Conservation (phyloP, 2,329 filamentous ascomycete genomes). For the Epichloe elymi region DNA sequence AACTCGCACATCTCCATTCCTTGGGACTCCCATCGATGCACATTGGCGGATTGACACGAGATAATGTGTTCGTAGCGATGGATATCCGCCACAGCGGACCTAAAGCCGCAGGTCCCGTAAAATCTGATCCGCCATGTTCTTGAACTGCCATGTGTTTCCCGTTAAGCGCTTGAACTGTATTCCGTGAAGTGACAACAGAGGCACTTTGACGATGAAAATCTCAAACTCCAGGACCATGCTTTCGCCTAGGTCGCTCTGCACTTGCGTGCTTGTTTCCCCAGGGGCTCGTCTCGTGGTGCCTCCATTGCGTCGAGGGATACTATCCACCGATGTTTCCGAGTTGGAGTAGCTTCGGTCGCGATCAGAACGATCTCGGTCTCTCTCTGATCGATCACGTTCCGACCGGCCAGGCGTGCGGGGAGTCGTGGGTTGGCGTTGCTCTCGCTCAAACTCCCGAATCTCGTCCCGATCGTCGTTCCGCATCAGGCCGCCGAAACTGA, state of each 20-base stretch:
- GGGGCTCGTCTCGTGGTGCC: constrained; percentile 43
- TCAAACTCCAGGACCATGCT: constrained; percentile 83
- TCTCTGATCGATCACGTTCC: constrained; percentile 12
- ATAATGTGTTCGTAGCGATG: neutral
- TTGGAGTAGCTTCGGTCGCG: constrained; percentile 65
- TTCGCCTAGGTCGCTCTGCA: constrained; percentile 76
- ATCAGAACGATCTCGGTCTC: constrained; percentile 21
- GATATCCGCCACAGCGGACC: constrained; percentile 8
- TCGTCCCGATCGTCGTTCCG: constrained; percentile 54
- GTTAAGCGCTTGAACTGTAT: constrained; percentile 97
- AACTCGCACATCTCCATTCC: neutral
- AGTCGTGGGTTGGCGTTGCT: constrained; percentile 22
- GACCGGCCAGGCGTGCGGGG: constrained; percentile 31
- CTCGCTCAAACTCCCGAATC: constrained; percentile 43
- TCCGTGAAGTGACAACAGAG: constrained; percentile 79
- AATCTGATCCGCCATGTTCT: constrained; percentile 95
- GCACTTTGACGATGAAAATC: constrained; percentile 95
- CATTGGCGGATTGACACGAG: neutral
- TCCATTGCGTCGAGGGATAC: constrained; percentile 41
- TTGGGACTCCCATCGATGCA: neutral
- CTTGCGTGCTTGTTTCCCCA: constrained; percentile 83
- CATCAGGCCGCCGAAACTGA: constrained; percentile 64
- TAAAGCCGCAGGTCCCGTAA: constrained; percentile 72
- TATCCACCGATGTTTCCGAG: constrained; percentile 76
- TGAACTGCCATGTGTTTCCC: constrained; percentile 96